phyloP scores from a whole-genome alignment of 768 basidiomycete genomes.

The Cyclocybe aegerita region DNA sequence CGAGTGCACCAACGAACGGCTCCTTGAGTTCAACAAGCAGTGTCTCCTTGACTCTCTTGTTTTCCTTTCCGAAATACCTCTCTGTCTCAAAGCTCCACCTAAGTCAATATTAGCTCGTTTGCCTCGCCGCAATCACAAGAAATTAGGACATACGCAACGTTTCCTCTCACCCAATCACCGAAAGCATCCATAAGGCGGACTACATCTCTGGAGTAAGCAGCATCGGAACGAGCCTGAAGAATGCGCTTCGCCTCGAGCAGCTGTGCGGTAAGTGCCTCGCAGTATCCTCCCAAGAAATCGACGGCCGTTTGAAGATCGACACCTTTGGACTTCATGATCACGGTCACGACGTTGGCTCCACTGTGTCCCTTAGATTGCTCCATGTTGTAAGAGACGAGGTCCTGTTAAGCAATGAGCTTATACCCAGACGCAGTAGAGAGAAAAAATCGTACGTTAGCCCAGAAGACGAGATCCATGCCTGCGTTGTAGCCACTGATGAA shows the following conservation, averaged over 20 bases:
- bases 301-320: constrained; percentile 3
- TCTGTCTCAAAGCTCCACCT: constrained; percentile 7
- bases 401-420: neutral
- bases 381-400: constrained; percentile 8
- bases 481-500: constrained; percentile 10
- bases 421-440: too few relatives aligned
- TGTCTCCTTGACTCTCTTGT: neutral
- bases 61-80: constrained; percentile 3
- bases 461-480: constrained; percentile 4
- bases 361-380: constrained; percentile 6
- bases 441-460: neutral
- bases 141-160: constrained; percentile 4
- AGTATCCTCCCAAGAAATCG: constrained; percentile 4
- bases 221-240: constrained; percentile 1
- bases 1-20: neutral
- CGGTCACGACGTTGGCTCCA: constrained; percentile 6
- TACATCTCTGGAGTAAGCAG: constrained; percentile 1
- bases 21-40: constrained; percentile 1
- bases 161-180: constrained; percentile 6
- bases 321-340: constrained; percentile 8
- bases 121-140: neutral
- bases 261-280: constrained; percentile 2
- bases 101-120: neutral
- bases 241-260: constrained; percentile 1
- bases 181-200: constrained; percentile 1